Conservation (phyloP, 495 filamentous ascomycete genomes). For the Darksidea phi region DNA sequence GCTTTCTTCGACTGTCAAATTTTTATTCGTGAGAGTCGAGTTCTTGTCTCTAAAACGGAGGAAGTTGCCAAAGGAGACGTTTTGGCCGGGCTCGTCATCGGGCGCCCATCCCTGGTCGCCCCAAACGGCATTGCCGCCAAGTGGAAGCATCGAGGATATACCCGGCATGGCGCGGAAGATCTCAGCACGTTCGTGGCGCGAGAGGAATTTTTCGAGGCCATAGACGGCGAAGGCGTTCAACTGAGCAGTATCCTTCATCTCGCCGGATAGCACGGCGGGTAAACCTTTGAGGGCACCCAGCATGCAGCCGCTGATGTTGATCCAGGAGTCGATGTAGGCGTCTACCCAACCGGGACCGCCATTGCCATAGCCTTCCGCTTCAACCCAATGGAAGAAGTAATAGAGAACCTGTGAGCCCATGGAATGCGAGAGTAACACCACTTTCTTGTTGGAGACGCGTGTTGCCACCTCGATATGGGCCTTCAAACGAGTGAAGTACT, state of each 20-base stretch:
- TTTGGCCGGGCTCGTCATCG: constrained; percentile 75
- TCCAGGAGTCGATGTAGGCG: constrained; percentile 84
- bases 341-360: constrained; percentile 91
- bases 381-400: constrained; percentile 98
- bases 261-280: constrained; percentile 86
- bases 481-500: constrained; percentile 89
- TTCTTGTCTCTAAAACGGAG: constrained; percentile 79
- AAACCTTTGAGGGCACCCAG: constrained; percentile 90
- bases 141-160: constrained; percentile 94
- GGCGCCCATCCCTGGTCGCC: constrained; percentile 87
- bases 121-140: constrained; percentile 92
- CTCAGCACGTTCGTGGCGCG: constrained; percentile 82
- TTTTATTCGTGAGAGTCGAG: constrained; percentile 57
- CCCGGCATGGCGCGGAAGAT: constrained; percentile 97
- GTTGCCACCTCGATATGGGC: constrained; percentile 83
- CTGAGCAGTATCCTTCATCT: constrained; percentile 98
- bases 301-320: constrained; percentile 98
- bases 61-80: constrained; percentile 72
- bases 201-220: constrained; percentile 92
- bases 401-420: constrained; percentile 96
- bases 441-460: constrained; percentile 68
- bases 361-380: constrained; percentile 70
- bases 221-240: constrained; percentile 98
- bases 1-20: constrained; percentile 77
- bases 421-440: constrained; percentile 85